phyloP scores from a whole-genome alignment of 345 rosid species.

The Pugionium dolabratum region DNA sequence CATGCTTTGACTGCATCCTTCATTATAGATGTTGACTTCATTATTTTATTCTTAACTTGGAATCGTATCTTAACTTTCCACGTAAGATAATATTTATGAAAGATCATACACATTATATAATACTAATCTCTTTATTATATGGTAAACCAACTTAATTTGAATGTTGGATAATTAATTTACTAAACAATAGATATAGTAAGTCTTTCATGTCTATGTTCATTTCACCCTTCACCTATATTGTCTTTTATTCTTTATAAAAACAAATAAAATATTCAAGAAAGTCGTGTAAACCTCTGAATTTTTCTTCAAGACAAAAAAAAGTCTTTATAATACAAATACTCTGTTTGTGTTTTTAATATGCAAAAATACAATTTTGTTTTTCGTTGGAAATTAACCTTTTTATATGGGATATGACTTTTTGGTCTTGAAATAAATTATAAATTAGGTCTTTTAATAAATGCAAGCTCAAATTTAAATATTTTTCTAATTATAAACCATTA shows the following conservation, averaged over 20 bases:
- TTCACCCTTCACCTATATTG: slow-evolving; percentile 38
- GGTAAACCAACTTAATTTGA: slow-evolving; percentile 35
- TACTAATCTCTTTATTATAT: slow-evolving; percentile 7
- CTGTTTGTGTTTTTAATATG: too few species aligned
- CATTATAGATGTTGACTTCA: slow-evolving; percentile 32
- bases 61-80: slow-evolving; percentile 39
- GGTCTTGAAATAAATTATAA: too few species aligned
- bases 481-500: too few species aligned
- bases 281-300: neutral
- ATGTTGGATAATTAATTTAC: slow-evolving; percentile 39
- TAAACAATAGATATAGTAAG: neutral
- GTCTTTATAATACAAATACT: too few species aligned
- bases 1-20: slow-evolving; percentile 41
- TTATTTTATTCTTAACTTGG: slow-evolving; percentile 19
- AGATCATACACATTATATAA: slow-evolving; percentile 34
- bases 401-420: too few species aligned
- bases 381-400: too few species aligned
- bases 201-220: slow-evolving; percentile 36
- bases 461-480: too few species aligned
- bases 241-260: slow-evolving; percentile 16
- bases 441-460: too few species aligned
- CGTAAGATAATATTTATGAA: slow-evolving; percentile 33
- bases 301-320: too few species aligned
- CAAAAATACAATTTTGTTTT: too few species aligned
- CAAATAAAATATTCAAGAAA: slow-evolving; percentile 23